Percentiles rank a stretch among this genome's conserved stretches.
Conservation (phyloP, 2,329 filamentous ascomycete genomes). For the Ceratocystiopsis brevicomis region DNA sequence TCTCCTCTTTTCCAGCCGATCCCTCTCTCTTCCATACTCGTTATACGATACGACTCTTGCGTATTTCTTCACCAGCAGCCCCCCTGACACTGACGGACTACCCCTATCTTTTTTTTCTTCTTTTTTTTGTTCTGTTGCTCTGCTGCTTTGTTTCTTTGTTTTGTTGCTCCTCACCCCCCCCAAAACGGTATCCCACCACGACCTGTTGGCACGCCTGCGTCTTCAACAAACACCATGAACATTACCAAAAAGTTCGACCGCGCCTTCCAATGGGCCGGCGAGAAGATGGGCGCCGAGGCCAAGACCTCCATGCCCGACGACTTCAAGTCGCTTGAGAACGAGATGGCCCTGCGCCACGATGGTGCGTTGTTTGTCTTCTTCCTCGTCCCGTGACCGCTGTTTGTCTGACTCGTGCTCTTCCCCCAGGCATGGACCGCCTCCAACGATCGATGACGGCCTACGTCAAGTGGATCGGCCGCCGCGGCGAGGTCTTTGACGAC, state of each 20-base stretch:
- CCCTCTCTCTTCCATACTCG: too few species aligned
- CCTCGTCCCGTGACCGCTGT: constrained; percentile 1
- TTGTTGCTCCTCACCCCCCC: not conserved
- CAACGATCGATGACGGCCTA: constrained; percentile 74
- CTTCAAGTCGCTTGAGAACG: constrained; percentile 73
- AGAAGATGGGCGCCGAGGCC: constrained; percentile 84
- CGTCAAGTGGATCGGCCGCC: constrained; percentile 71
- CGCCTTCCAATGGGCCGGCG: constrained; percentile 93
- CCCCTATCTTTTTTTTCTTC: too few species aligned
- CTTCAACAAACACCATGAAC: constrained; percentile 22
- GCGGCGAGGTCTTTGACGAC: constrained; percentile 61
- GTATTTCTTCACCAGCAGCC: too few species aligned
- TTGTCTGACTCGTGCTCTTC: not conserved
- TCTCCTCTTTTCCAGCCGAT: too few species aligned
- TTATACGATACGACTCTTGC: too few species aligned
- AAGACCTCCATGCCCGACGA: constrained; percentile 78
- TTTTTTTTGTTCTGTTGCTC: not conserved
- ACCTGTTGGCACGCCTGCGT: not conserved
- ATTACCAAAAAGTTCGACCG: constrained; percentile 77
- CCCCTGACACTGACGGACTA: too few species aligned
- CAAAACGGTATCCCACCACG: too few species aligned
- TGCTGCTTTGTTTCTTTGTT: not conserved
- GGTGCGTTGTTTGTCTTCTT: constrained; percentile 33
- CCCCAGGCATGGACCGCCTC: constrained; percentile 68
- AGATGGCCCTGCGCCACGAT: constrained; percentile 78